phyloP scores from a whole-genome alignment of 164 flowering plant genomes.

The Berberis thunbergii region DNA sequence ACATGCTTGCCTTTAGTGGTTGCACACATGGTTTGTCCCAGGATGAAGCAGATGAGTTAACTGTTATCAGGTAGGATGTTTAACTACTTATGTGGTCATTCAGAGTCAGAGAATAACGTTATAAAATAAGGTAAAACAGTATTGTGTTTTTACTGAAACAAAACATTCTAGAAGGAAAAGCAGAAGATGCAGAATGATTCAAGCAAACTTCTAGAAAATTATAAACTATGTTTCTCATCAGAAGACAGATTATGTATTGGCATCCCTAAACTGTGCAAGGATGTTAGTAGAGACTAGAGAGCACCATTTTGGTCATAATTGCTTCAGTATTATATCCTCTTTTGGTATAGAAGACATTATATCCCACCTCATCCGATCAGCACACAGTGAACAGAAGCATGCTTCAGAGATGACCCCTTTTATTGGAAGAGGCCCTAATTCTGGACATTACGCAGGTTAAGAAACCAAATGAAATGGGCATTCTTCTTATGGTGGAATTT shows the following conservation, averaged over 20 bases:
- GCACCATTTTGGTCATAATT: too few relatives aligned
- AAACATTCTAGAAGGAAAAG: too few relatives aligned
- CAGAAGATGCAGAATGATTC: too few relatives aligned
- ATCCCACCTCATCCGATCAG: not conserved
- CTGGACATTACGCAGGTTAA: not conserved
- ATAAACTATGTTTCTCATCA: not conserved
- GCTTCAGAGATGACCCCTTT: not conserved
- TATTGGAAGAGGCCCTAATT: not conserved
- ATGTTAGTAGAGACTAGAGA: too few relatives aligned
- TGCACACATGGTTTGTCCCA: constrained; percentile 82
- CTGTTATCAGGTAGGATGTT: constrained; percentile 51
- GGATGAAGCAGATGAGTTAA: constrained; percentile 78
- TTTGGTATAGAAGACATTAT: too few relatives aligned
- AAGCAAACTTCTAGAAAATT: not conserved
- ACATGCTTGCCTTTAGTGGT: constrained; percentile 98
- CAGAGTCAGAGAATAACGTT: too few relatives aligned
- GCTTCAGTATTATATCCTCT: too few relatives aligned
- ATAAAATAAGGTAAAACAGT: too few relatives aligned
- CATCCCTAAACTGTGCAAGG: too few relatives aligned
- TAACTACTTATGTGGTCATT: too few relatives aligned
- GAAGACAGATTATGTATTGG: too few relatives aligned
- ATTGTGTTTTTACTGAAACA: too few relatives aligned
- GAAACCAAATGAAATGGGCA: not conserved
- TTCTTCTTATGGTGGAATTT: not conserved
- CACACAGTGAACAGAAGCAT: not conserved